Conservation (phyloP, 495 filamentous ascomycete genomes). For the Aspergillus ellipticus region DNA sequence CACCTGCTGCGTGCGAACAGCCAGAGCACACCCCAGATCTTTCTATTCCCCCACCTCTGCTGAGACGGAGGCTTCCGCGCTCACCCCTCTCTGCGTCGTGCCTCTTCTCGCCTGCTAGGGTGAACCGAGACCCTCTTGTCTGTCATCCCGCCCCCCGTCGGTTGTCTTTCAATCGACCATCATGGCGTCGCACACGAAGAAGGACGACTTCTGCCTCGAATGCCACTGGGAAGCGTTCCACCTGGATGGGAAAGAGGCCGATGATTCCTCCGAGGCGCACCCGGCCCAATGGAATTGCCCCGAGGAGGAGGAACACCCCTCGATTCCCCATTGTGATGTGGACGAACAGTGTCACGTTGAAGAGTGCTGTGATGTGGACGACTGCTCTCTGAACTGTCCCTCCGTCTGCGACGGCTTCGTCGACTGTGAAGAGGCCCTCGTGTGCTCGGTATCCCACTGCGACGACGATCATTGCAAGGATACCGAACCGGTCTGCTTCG, state of each 20-base stretch:
- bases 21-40: neutral
- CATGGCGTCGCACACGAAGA: constrained; percentile 36
- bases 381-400: constrained; percentile 40
- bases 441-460: constrained; percentile 39
- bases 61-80: neutral
- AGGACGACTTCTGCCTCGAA: constrained; percentile 41
- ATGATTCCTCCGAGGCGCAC: constrained; percentile 17
- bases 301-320: constrained; percentile 27
- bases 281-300: constrained; percentile 32
- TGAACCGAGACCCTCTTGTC: neutral
- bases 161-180: constrained; percentile 14
- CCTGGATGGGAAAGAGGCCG: constrained; percentile 30
- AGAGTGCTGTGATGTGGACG: constrained; percentile 42
- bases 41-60: neutral
- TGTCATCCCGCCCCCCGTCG: neutral
- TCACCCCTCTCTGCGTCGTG: neutral
- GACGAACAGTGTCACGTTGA: constrained; percentile 35
- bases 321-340: constrained; percentile 25
- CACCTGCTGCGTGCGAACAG: neutral
- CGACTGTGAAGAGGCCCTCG: constrained; percentile 38
- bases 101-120: neutral
- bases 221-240: constrained; percentile 43
- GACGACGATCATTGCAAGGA: constrained; percentile 32
- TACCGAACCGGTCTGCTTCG: constrained; percentile 38
- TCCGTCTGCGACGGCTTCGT: constrained; percentile 45